phyloP scores from a whole-genome alignment of 441 rosid genomes.

The Gossypium laxum region DNA sequence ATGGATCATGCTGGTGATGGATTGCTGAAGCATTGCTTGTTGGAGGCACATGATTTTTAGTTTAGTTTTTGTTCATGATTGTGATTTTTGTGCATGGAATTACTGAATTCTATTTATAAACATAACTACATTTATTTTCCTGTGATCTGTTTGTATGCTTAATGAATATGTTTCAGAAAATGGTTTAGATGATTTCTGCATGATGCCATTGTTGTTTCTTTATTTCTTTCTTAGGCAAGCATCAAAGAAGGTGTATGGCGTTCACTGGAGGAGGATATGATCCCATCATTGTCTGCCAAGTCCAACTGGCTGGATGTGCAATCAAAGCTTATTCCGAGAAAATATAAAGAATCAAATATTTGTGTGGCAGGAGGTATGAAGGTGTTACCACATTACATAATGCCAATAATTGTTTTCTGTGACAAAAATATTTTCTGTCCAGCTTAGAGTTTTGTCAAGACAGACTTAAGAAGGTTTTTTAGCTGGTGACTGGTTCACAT shows the following conservation, averaged over 20 bases:
- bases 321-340: slow-evolving; percentile 59
- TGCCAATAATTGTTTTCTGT: not conserved
- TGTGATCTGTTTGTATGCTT: slow-evolving; percentile 8
- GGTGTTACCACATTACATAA: slow-evolving; percentile 27
- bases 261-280: slow-evolving; percentile 79
- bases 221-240: slow-evolving; percentile 35
- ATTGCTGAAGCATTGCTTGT: not conserved
- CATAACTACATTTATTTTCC: not conserved
- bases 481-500: not conserved
- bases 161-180: slow-evolving; percentile 4
- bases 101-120: not conserved
- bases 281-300: slow-evolving; percentile 68
- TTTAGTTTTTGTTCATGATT: not conserved
- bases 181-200: slow-evolving; percentile 15
- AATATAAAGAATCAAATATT: slow-evolving; percentile 59
- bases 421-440: not conserved
- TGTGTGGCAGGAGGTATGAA: slow-evolving; percentile 98
- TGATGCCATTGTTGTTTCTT: not conserved
- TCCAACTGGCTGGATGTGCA: slow-evolving; percentile 94
- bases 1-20: not conserved
- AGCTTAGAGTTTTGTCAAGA: not conserved
- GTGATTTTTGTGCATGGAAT: slow-evolving; percentile 8
- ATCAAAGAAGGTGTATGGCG: slow-evolving; percentile 73
- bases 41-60: not conserved
- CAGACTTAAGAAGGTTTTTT: not conserved